Base-by-base conservation (phyloP, 2,329 filamentous ascomycete species). In the Cladophialophora immunda region DNA sequence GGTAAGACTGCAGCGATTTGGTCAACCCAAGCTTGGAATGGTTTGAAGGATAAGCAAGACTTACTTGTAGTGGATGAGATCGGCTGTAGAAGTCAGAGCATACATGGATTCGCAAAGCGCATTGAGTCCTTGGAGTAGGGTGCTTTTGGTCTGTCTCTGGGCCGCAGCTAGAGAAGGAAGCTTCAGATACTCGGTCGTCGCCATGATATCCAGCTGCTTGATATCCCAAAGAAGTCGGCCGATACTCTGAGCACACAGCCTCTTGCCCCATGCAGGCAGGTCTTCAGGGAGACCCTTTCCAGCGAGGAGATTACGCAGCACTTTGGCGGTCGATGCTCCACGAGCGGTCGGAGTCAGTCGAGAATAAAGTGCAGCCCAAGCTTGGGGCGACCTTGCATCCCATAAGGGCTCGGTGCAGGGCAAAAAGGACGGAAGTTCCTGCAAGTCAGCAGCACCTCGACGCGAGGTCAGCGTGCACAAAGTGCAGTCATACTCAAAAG, bases 151-250 rank as follows among this genome's bases (percentile, higher is more conserved):
- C 30, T 70, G 68, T 67, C 58, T 65, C 56, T 70, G 68, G 15
- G 68, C 68, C 9, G 62, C 65, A 41, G 64, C 57, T 45, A 70
- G 47, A 7, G 68, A 67, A 17, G 68, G 65, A 8, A 70, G 59
- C 38, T 62, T 62, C 8, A 70, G 56, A 25, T 67, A 65, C 32
- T 70, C 68, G 8, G 61, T 41, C 13, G 65, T 70, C 32, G 64
- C 63, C 65, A 70, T 65, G 25, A 70, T 67, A 38, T 70, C 68
- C 22, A 70, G 38, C 32, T 70, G 68, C 41, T 70, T 70, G 36
- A 70, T 53, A n/a, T 70, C 68, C 68, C 68, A 70, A 11, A 70
- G 56, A n/a, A 70, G 59, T 27, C 68, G 68, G n/a, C 68, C 68
- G 57, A 70, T 70, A 32, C 50, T 67, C 45, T 70, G 68, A 25